phyloP scores from a whole-genome alignment of 306 rosid species.

The Albizia julibrissin region DNA sequence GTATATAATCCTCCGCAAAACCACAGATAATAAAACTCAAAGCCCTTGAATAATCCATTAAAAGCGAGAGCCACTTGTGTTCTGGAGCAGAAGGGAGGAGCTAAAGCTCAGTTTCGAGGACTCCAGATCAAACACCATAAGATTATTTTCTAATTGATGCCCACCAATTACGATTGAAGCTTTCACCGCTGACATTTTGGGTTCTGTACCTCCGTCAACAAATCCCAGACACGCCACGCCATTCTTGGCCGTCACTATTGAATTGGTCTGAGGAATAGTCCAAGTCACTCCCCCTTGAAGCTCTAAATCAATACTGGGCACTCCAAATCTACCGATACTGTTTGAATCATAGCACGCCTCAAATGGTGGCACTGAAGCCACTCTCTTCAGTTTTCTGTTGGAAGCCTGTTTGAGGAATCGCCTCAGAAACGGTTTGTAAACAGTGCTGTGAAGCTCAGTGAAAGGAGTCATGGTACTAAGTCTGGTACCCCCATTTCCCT shows the following conservation, averaged over 20 bases:
- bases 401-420: constrained; percentile 39
- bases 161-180: constrained; percentile 40
- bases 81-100: constrained; percentile 36
- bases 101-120: constrained; percentile 38
- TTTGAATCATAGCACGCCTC: constrained; percentile 43
- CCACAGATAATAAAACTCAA: background rate
- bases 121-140: constrained; percentile 38
- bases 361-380: constrained; percentile 39
- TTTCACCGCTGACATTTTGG: constrained; percentile 23
- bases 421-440: constrained; percentile 34
- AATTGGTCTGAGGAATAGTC: constrained; percentile 38
- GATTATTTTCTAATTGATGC: constrained; percentile 37
- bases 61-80: constrained; percentile 23
- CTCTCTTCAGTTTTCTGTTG: constrained; percentile 37
- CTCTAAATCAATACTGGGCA: constrained; percentile 44
- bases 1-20: background rate
- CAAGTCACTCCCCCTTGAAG: constrained; percentile 34
- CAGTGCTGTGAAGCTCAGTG: constrained; percentile 28
- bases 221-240: constrained; percentile 45
- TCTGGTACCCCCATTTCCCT: constrained; percentile 45
- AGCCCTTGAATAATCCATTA: background rate
- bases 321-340: constrained; percentile 1
- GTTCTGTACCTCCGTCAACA: constrained; percentile 40
- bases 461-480: constrained; percentile 36
- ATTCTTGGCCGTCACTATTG: constrained; percentile 37